Conservation (phyloP, 1,139 yeast species). For the Meyerozyma elateridarum region DNA sequence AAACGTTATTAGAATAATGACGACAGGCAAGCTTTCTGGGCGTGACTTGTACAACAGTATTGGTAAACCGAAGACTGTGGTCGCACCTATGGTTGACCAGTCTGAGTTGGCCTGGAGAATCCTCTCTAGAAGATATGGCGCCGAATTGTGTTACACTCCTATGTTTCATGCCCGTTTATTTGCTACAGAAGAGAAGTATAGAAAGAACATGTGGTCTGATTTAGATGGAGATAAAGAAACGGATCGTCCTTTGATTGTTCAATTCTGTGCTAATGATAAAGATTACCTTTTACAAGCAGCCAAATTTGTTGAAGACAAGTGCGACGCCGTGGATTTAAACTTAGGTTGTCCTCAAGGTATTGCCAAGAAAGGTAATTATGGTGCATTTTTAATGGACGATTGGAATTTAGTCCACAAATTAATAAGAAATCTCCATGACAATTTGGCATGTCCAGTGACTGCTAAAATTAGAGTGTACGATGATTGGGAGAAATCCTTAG, state of each 20-base stretch:
- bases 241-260: slow-evolving; percentile 86
- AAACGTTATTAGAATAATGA: no score
- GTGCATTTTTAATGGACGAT: slow-evolving; percentile 95
- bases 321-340: slow-evolving; percentile 95
- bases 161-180: slow-evolving; percentile 93
- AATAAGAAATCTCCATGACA: slow-evolving; percentile 67
- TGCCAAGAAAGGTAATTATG: slow-evolving; percentile 91
- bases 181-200: slow-evolving; percentile 77
- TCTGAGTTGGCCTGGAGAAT: slow-evolving; percentile 95
- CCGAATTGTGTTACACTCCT: slow-evolving; percentile 91
- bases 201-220: slow-evolving; percentile 70
- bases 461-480: slow-evolving; percentile 93
- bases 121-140: slow-evolving; percentile 82
- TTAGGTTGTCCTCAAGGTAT: slow-evolving; percentile 98
- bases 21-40: slow-evolving; percentile 38
- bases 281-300: slow-evolving; percentile 81
- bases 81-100: slow-evolving; percentile 99
- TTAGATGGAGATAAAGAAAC: slow-evolving; percentile 62
- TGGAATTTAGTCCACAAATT: slow-evolving; percentile 79
- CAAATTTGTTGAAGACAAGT: slow-evolving; percentile 66
- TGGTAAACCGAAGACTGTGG: slow-evolving; percentile 76
- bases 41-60: slow-evolving; percentile 64
- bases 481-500: slow-evolving; percentile 76
- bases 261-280: slow-evolving; percentile 95
- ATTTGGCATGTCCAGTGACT: slow-evolving; percentile 82